Base-by-base conservation (phyloP, 2,329 filamentous ascomycete species). In the Claviceps arundinis region DNA sequence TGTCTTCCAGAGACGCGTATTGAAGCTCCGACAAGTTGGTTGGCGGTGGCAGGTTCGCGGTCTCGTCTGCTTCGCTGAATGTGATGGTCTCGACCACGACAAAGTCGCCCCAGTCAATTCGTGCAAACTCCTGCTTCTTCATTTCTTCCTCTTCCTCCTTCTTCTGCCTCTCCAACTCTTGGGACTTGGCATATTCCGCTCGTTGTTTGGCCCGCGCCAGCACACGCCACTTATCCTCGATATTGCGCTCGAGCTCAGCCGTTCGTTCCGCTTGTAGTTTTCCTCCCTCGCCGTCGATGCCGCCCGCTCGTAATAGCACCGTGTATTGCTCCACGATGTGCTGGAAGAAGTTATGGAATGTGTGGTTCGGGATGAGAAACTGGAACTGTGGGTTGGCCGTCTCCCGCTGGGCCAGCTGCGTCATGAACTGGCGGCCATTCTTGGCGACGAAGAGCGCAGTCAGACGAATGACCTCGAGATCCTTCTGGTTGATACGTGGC, bases 71-170 rank as follows among this genome's bases (percentile, higher is more conserved):
- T 59, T 95, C 90, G 54, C 82, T 89, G 67, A 98, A 98, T 16
- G 89, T 76, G 51, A 98, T 90, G 0, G 90, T 96, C 68, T 96
- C 93, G 45, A 96, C 89, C 19, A 98, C 86, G 37, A 91, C 84
- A 61, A 98, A 98, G 65, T 97, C 91, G 63, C 95, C 88, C 93
- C 93, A 98, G 68, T 98, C 93, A 56, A 98, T 93, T 60, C 93
- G 85, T 1, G 86, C 85, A 67, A 93, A 82, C 51, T 81, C 74
- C 22, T 76, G 71, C 61, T 84, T 83, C 66, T 95, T 87, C 62
- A 89, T 82, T 63, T 94, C 87, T 42, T 85, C 85, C 56, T 90
- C 82, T 62, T 94, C 89, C 62, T 95, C 89, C 64, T 90, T 89
- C 73, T 90, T 87, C 60, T 84, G 81, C 65, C 90, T 91, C 70